Evolutionary conservation across 805 yeast species (phyloP).

Genomic region (Hanseniaspora nectarophila): DNA sequence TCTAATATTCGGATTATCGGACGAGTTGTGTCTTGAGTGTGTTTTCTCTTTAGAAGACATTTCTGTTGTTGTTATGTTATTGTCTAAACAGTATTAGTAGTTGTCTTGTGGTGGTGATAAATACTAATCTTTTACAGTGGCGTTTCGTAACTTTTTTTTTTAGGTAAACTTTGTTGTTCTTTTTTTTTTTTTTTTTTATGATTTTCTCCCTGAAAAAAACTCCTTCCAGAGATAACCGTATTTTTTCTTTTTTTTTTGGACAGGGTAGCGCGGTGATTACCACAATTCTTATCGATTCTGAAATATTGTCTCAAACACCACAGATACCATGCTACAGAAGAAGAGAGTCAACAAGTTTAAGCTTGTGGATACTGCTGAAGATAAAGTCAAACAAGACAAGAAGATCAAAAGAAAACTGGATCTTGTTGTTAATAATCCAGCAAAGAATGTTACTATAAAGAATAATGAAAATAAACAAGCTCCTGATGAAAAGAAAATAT

Average conservation of each 20-base stretch:
- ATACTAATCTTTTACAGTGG: neutral
- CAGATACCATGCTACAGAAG: slow-evolving; percentile 6
- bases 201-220: neutral
- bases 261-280: too few species aligned
- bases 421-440: neutral
- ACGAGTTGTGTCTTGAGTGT: neutral
- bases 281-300: neutral
- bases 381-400: neutral
- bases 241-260: too few species aligned
- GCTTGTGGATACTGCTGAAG: neutral
- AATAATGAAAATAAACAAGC: neutral
- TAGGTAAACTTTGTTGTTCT: too few species aligned
- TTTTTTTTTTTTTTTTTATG: too few species aligned
- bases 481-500: slow-evolving; percentile 35
- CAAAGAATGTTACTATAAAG: neutral
- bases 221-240: neutral
- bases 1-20: neutral
- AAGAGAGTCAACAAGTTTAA: slow-evolving; percentile 6
- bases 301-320: neutral
- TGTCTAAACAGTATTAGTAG: too few species aligned
- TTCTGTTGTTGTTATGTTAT: neutral
- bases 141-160: neutral
- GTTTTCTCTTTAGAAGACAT: neutral
- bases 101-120: too few species aligned
- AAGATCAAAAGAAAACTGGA: neutral